These are phyloP conservation scores for Linnemannia exigua DNA, from an alignment of 192 early-diverging fungal species.

Conservation along the genomic window DNA sequence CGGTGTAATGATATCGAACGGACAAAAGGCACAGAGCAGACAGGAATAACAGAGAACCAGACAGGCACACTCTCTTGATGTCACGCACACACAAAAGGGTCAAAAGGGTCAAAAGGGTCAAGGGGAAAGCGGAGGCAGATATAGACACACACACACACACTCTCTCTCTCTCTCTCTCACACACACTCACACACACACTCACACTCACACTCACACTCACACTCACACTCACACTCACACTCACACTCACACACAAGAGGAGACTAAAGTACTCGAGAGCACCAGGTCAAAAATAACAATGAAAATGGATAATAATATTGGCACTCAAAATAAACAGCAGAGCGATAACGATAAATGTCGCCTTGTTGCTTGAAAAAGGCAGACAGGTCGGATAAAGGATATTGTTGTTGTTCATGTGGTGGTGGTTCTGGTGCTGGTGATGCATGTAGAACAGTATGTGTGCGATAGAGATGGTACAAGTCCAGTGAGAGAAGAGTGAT, in stretches of 20 bases:
- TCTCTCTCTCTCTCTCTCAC: too few relatives aligned
- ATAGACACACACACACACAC: too few relatives aligned
- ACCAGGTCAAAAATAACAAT: slow-evolving; percentile 7
- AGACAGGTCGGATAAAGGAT: too few relatives aligned
- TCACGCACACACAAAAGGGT: background rate
- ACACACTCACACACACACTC: too few relatives aligned
- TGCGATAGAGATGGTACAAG: background rate
- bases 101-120: background rate
- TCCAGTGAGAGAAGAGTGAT: background rate
- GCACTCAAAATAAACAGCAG: background rate
- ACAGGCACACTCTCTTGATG: background rate
- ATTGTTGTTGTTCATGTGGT: too few relatives aligned
- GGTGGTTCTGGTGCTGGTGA: too few relatives aligned
- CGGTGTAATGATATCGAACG: background rate
- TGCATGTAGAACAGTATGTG: too few relatives aligned
- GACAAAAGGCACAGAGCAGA: background rate
- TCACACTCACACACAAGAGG: too few relatives aligned
- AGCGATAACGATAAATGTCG: too few relatives aligned
- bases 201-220: too few relatives aligned
- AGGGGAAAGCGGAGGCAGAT: background rate
- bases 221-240: too few relatives aligned
- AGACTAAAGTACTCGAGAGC: background rate
- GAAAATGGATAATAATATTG: background rate
- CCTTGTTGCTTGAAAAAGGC: too few relatives aligned
- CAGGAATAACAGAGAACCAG: background rate